Percentiles rank a stretch among this genome's conserved stretches.
These are phyloP conservation scores for Otatea glauca DNA, from an alignment of 176 grass and related monocot species.

Conservation along the genomic window DNA sequence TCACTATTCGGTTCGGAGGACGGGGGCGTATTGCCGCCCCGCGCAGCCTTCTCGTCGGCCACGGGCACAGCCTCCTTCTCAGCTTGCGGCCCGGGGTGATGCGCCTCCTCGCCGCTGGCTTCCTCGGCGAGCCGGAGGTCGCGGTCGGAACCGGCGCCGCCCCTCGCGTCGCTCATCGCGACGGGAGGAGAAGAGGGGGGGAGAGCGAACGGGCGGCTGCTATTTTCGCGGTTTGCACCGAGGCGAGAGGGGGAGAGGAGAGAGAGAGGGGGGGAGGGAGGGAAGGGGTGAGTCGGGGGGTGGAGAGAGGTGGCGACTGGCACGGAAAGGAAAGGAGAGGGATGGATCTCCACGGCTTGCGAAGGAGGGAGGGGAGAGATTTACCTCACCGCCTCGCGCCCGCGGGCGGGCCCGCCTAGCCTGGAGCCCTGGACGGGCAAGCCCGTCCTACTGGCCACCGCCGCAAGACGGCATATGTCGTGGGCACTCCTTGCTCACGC, in stretches of 20 bases:
- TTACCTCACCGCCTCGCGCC: constrained; percentile 13
- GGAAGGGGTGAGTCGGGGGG: constrained; percentile 13
- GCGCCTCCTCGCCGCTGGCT: constrained; percentile 32
- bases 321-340: constrained; percentile 19
- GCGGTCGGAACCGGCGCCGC: constrained; percentile 37
- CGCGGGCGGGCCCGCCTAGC: neutral
- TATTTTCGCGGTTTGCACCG: constrained; percentile 64
- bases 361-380: constrained; percentile 19
- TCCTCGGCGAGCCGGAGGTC: constrained; percentile 48
- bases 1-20: constrained; percentile 42
- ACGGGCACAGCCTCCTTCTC: constrained; percentile 41
- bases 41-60: constrained; percentile 24
- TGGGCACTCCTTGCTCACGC: neutral
- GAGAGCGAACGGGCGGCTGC: constrained; percentile 49
- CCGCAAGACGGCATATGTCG: neutral
- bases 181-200: neutral
- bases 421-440: too few species aligned
- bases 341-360: constrained; percentile 70
- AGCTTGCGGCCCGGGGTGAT: neutral
- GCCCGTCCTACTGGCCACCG: too few species aligned
- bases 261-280: constrained; percentile 6
- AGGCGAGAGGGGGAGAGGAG: constrained; percentile 17
- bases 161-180: constrained; percentile 62
- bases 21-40: constrained; percentile 11
- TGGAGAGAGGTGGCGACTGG: constrained; percentile 40